Percentiles rank a stretch among this genome's conserved stretches.
Conservation (phyloP, 495 filamentous ascomycete species). For the Daldinia concentrica region DNA sequence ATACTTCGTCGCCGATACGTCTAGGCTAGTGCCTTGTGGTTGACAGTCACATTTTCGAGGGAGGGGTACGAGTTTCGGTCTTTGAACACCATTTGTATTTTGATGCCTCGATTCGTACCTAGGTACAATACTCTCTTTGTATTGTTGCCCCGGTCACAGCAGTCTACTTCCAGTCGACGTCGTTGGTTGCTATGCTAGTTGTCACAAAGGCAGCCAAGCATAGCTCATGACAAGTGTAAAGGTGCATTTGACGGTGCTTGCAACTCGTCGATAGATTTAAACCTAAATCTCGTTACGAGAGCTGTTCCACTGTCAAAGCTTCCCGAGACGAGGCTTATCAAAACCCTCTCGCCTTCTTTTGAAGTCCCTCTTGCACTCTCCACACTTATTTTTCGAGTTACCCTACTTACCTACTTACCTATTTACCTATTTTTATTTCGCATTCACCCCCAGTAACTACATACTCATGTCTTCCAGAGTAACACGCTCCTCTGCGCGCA, state of each 20-base stretch:
- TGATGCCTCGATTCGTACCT: slow-evolving; percentile 29
- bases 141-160: slow-evolving; percentile 1
- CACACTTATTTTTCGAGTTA: slow-evolving; percentile 24
- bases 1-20: slow-evolving; percentile 10
- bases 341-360: slow-evolving; percentile 16
- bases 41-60: slow-evolving; percentile 7
- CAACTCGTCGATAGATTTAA: slow-evolving; percentile 3
- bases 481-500: slow-evolving; percentile 80
- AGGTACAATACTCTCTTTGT: slow-evolving; percentile 1
- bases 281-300: slow-evolving; percentile 25
- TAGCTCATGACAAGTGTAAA: slow-evolving; percentile 6
- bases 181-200: background rate
- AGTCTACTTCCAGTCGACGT: background rate
- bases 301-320: slow-evolving; percentile 31
- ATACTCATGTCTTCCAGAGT: slow-evolving; percentile 86
- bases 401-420: background rate
- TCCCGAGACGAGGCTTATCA: slow-evolving; percentile 28
- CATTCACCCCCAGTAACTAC: slow-evolving; percentile 7
- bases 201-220: background rate
- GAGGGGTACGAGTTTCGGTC: slow-evolving; percentile 27
- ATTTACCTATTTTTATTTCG: background rate
- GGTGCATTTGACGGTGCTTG: slow-evolving; percentile 11
- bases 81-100: slow-evolving; percentile 17
- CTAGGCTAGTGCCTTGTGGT: slow-evolving; percentile 24
- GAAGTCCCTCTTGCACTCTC: slow-evolving; percentile 8